phyloP scores from a whole-genome alignment of 78 protist species.

The Reticulomyxa filosa region DNA sequence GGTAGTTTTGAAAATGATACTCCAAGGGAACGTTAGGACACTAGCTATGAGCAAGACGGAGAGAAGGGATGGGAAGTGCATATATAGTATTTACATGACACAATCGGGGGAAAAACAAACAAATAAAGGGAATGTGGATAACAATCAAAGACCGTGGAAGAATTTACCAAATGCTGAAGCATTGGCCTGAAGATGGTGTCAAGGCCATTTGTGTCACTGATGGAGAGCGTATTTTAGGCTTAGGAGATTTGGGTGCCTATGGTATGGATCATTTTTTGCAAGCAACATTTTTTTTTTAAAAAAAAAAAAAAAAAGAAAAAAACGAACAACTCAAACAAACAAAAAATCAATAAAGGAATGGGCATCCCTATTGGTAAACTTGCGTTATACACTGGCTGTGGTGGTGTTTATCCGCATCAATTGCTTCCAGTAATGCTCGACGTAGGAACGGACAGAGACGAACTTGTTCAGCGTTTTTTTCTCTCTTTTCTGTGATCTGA shows the following conservation, averaged over 20 bases:
- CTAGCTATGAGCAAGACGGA: no score
- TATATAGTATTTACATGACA: no score
- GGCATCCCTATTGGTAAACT: conserved; percentile 65
- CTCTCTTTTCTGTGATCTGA: neutral
- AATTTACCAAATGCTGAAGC: neutral
- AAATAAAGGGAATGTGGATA: conserved; percentile 36
- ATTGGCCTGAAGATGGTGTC: conserved; percentile 17
- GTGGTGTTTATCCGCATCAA: neutral
- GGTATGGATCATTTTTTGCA: no score
- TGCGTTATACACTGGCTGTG: neutral
- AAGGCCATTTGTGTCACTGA: conserved; percentile 77
- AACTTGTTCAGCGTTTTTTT: conserved; percentile 13
- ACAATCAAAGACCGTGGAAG: conserved; percentile 8
- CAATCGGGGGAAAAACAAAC: no score
- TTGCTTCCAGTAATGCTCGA: conserved; percentile 80
- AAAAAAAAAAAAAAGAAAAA: no score
- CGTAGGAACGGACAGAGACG: conserved; percentile 72
- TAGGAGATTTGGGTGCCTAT: conserved; percentile 40
- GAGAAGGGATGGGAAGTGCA: no score
- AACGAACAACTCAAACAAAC: no score
- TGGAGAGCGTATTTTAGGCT: conserved; percentile 92
- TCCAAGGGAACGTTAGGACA: no score
- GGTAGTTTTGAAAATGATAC: no score
- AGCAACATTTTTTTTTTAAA: no score
- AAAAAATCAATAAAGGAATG: no score